Evolutionary conservation across 306 rosid genomes (phyloP), one percentile per base, ranked within the genome.

Genomic region (Bauhinia variegata): DNA sequence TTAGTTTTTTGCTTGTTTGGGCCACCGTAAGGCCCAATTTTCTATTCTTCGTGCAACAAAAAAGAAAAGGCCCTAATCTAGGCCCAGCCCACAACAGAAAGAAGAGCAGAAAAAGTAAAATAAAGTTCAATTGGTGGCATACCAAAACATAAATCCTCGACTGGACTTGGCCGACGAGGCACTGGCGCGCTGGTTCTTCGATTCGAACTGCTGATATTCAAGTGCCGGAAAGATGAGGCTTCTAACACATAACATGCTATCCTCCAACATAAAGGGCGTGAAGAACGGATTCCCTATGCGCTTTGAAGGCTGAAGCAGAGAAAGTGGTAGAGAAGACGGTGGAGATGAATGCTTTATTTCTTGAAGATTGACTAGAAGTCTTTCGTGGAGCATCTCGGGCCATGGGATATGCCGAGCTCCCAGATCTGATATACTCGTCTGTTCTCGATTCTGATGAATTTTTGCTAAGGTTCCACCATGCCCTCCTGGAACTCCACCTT

Each of bases 201-300:
- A 23, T 23, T 23, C 2, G 28, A 36, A 16, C 19, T 34, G 44
- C 60, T 34, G 10, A 60, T 14, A 44, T 8, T 11, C 11, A 49
- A 23, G 54, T 32, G 5, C 1, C 0, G 67, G 44, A 78, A 54
- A 51, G 65, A 92, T 93, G 98, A 89, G 95, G 78, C 75, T 93
- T 48, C 63, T 92, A 9, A 92, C 95, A 6, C 98, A 89, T 80
- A 92, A 92, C 79, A 92, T 92, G 98, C 77, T 92, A 3, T 89
- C 96, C 4, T 89, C 96, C 3, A 92, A 89, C 82, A 83, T 92
- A 42, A 92, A 83, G 51, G 98, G 98, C 1, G 91, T 92, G 42
- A 44, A 68, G 46, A 86, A 89, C n/a, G 96, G 91, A 14, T 89
- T 92, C 48, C 96, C 98, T 1, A 79, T 89, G 57, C 77, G 82